These are phyloP conservation scores for Inga laurina DNA, from an alignment of 306 rosid genomes.

Conservation along the genomic window DNA sequence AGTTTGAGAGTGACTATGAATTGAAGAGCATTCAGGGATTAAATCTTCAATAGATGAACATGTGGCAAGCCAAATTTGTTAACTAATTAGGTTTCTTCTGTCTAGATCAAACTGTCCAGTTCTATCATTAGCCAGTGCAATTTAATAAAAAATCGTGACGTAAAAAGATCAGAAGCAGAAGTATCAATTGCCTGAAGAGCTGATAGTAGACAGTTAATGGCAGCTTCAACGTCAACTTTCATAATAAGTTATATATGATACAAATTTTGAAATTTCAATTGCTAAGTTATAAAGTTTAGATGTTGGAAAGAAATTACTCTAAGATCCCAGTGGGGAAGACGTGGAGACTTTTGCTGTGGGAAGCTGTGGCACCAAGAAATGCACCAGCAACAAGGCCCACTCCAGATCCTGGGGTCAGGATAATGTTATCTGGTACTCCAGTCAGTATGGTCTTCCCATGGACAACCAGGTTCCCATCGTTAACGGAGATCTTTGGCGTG, in stretches of 20 bases:
- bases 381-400: conserved; percentile 73
- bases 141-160: neutral
- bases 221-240: neutral
- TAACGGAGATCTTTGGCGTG: conserved; percentile 62
- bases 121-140: neutral
- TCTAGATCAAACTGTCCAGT: neutral
- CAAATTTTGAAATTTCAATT: neutral
- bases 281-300: neutral
- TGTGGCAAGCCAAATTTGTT: neutral
- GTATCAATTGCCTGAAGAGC: neutral
- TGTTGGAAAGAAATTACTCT: conserved; percentile 61
- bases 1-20: neutral
- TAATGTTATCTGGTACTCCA: conserved; percentile 82
- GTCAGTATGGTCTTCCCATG: conserved; percentile 83
- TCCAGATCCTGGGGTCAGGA: conserved; percentile 67
- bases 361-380: conserved; percentile 82
- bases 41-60: neutral
- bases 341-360: conserved; percentile 75
- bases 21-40: neutral
- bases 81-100: neutral
- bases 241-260: neutral
- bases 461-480: conserved; percentile 81
- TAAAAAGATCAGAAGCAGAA: neutral
- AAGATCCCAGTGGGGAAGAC: conserved; percentile 81
- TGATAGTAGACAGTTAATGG: neutral